These are phyloP conservation scores for Elaeis guineensis DNA, from an alignment of 176 grass and related monocot species.

Conservation along the genomic window DNA sequence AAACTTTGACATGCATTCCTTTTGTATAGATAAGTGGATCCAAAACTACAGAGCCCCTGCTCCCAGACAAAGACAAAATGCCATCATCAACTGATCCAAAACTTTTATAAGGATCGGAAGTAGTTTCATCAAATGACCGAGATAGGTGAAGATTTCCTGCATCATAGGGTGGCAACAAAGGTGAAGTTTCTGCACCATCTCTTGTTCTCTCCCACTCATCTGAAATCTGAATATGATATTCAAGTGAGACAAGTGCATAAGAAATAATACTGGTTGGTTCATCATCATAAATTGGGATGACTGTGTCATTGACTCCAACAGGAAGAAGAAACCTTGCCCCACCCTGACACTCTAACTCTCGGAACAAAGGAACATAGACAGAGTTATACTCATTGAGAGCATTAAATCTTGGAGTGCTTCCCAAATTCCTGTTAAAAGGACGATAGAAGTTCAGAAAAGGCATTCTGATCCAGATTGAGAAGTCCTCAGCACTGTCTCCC, in stretches of 20 bases:
- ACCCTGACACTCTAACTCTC: slow-evolving; percentile 40
- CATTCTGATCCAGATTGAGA: slow-evolving; percentile 42
- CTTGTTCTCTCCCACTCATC: slow-evolving; percentile 44
- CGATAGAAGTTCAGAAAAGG: slow-evolving; percentile 65
- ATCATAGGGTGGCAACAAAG: slow-evolving; percentile 22
- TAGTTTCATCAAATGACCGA: slow-evolving; percentile 53
- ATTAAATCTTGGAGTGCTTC: slow-evolving; percentile 45
- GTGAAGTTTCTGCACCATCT: slow-evolving; percentile 25
- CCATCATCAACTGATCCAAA: slow-evolving; percentile 40
- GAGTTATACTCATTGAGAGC: slow-evolving; percentile 46
- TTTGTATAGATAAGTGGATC: slow-evolving; percentile 48
- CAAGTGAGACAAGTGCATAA: slow-evolving; percentile 60
- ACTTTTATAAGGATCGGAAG: slow-evolving; percentile 61
- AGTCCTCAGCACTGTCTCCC: slow-evolving; percentile 52
- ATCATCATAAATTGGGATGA: slow-evolving; percentile 74
- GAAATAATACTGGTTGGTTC: slow-evolving; percentile 94
- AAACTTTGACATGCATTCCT: slow-evolving; percentile 68
- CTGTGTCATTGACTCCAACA: slow-evolving; percentile 75
- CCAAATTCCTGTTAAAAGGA: slow-evolving; percentile 61
- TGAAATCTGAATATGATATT: slow-evolving; percentile 75
- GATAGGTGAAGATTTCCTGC: slow-evolving; percentile 39
- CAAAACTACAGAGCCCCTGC: slow-evolving; percentile 28
- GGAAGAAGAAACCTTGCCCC: slow-evolving; percentile 80
- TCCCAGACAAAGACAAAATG: slow-evolving; percentile 34
- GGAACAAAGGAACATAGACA: slow-evolving; percentile 42